A percentile compares a stretch with the other conserved stretches of the same genome.
Conservation (phyloP, 768 basidiomycete genomes). For the Russula emetica region DNA sequence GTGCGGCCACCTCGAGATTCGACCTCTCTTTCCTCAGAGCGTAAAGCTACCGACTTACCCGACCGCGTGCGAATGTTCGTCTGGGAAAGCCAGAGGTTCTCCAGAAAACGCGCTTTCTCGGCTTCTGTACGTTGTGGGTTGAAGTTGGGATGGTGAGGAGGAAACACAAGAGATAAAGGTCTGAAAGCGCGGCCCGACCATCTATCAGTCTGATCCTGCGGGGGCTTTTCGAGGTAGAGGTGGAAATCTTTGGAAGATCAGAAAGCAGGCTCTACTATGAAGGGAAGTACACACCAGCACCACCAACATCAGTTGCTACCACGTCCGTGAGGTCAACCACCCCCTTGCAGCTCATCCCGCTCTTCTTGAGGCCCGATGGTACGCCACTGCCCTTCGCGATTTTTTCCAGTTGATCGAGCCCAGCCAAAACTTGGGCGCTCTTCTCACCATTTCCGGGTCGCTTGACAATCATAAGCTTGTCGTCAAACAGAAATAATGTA, state of each 20-base stretch:
- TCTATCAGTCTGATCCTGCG: constrained; percentile 73
- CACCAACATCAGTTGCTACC: constrained; percentile 79
- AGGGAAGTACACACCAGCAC: constrained; percentile 54
- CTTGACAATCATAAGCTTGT: constrained; percentile 89
- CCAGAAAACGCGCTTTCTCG: constrained; percentile 79
- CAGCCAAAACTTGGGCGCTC: constrained; percentile 63
- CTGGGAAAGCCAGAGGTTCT: constrained; percentile 87
- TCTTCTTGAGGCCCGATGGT: constrained; percentile 66
- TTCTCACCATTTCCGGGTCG: constrained; percentile 74
- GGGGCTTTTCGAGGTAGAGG: constrained; percentile 77
- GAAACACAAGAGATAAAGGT: constrained; percentile 69
- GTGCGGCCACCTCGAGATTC: constrained; percentile 57
- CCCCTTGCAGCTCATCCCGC: constrained; percentile 78
- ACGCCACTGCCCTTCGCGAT: constrained; percentile 57
- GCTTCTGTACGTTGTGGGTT: constrained; percentile 59
- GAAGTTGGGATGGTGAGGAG: constrained; percentile 60
- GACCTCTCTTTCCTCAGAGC: constrained; percentile 70
- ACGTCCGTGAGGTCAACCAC: constrained; percentile 82
- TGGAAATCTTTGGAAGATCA: constrained; percentile 60
- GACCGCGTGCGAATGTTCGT: constrained; percentile 69
- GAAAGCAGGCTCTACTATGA: constrained; percentile 8
- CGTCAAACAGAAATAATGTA: constrained; percentile 90
- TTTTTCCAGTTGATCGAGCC: constrained; percentile 76
- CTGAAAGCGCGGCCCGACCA: constrained; percentile 89
- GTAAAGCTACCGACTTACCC: constrained; percentile 69